A percentile compares a stretch with the other conserved stretches of the same genome.
Evolutionary conservation across 2,329 filamentous ascomycete genomes (phyloP).

Genomic region (Sarocladium strictum): DNA sequence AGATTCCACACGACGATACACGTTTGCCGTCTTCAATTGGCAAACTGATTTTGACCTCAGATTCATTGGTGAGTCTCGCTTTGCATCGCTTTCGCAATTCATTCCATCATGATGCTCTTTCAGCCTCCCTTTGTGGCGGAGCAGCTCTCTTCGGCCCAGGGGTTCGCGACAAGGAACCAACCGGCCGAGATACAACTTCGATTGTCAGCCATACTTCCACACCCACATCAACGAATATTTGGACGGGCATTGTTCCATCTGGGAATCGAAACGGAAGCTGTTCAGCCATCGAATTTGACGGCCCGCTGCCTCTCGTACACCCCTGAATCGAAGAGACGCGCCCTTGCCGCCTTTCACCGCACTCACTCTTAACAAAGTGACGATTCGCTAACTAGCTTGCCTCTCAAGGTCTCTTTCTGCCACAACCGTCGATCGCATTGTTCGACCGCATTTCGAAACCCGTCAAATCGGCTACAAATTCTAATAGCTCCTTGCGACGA

Average conservation of each 20-base stretch:
- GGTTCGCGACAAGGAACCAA: conserved; percentile 3
- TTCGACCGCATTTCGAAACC: neutral
- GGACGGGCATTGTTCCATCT: too few species aligned
- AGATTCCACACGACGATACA: conserved; percentile 5
- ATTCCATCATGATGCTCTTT: neutral
- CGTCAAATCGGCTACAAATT: neutral
- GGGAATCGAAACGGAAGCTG: neutral
- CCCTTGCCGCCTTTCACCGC: neutral
- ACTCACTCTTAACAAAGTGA: neutral
- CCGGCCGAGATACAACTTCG: neutral
- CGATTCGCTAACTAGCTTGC: neutral
- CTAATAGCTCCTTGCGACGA: neutral
- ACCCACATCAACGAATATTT: too few species aligned
- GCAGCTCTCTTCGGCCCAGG: neutral
- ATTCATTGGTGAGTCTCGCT: conserved; percentile 1
- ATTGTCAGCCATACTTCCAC: neutral
- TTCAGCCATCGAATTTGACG: neutral
- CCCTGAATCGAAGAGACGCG: neutral
- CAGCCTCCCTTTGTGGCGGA: neutral
- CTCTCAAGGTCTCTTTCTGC: neutral
- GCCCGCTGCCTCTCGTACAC: neutral
- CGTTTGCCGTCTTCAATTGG: conserved; percentile 5
- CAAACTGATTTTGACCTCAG: conserved; percentile 1
- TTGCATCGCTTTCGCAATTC: neutral
- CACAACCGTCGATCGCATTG: neutral